Evolutionary conservation across 345 rosid species (phyloP), one percentile per base, ranked within the genome.

Genomic region (Turnera subulata): DNA sequence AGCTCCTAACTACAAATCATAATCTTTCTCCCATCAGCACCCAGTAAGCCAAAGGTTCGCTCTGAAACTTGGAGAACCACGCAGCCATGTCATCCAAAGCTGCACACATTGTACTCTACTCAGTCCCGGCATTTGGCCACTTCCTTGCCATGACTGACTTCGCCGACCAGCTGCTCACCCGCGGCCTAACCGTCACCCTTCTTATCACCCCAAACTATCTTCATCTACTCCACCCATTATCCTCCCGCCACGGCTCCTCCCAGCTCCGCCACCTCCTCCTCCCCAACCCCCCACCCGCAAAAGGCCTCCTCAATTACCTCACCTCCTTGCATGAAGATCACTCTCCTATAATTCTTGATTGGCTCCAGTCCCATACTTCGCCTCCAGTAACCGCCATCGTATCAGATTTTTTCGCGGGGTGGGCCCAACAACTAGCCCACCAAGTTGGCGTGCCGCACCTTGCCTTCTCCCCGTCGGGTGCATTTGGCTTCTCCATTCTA

Each of bases 111-210:
- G 64, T 82, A 15, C 67, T 86, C 45, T 84, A 86, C 53, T 89
- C 91, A 0, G 78, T 66, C 66, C 89, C 96, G 32, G 96, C 92
- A 0, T 87, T 84, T 63, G 95, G 95, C 64, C 94, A 86, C 73
- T 50, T 55, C 43, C 81, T 83, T 9, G 58, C 92, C 2, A 81
- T 81, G 8, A 70, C 81, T 0, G 83, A 82, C 69, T 67, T 85
- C 10, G 74, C 77, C 55, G 84, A 78, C 80, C 84, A 78, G 13
- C 80, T 86, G 35, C 43, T 55, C 13, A 78, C 70, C 50, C 69
- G 19, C 23, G 60, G 63, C 7, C 11, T 82, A 45, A 49, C 68
- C 48, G 59, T 83, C 72, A 77, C 87, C 63, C 53, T 86, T 57
- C 15, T 86, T 19, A 56, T 68, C 61, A 83, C 87, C 6, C 84